Evolutionary conservation across 2,329 filamentous ascomycete species (phyloP).

Genomic region (Falciphora oryzae): DNA sequence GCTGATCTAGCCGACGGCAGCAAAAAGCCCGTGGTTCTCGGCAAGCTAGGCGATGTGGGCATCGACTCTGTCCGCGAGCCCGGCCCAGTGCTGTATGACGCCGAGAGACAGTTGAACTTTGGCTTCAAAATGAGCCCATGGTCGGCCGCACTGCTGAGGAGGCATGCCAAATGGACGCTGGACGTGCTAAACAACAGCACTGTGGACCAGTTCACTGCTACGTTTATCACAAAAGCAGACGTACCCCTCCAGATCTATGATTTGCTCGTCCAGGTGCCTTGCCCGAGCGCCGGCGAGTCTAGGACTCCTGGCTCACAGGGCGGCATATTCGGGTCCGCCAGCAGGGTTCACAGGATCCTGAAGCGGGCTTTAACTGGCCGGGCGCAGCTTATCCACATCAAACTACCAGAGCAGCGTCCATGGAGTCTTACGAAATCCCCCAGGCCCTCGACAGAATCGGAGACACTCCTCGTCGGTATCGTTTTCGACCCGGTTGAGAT

Average conservation of each 20-base stretch:
- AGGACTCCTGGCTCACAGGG: constrained; percentile 3
- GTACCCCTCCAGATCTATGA: constrained; percentile 52
- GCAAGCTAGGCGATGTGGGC: constrained; percentile 30
- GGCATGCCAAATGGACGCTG: constrained; percentile 69
- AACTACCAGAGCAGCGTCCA: constrained; percentile 28
- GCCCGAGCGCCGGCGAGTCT: constrained; percentile 16
- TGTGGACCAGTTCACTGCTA: constrained; percentile 74
- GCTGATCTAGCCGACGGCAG: constrained; percentile 52
- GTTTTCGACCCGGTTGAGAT: constrained; percentile 68
- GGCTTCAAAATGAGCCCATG: constrained; percentile 86
- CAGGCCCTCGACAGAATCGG: constrained; percentile 19
- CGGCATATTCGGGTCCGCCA: constrained; percentile 32
- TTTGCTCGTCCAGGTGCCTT: constrained; percentile 31
- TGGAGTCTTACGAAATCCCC: constrained; percentile 31
- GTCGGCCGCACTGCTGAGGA: constrained; percentile 69
- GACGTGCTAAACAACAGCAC: constrained; percentile 67
- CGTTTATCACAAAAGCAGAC: constrained; percentile 66
- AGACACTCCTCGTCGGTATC: constrained; percentile 55
- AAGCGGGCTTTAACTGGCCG: constrained; percentile 70
- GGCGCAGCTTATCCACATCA: constrained; percentile 60
- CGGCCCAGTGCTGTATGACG: constrained; percentile 73
- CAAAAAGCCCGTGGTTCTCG: constrained; percentile 56
- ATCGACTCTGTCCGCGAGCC: constrained; percentile 30
- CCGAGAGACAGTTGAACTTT: constrained; percentile 67
- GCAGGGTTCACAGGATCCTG: constrained; percentile 59